Evolutionary conservation across 2,329 filamentous ascomycete species (phyloP).

Genomic region (Arthrinium phaeospermum): DNA sequence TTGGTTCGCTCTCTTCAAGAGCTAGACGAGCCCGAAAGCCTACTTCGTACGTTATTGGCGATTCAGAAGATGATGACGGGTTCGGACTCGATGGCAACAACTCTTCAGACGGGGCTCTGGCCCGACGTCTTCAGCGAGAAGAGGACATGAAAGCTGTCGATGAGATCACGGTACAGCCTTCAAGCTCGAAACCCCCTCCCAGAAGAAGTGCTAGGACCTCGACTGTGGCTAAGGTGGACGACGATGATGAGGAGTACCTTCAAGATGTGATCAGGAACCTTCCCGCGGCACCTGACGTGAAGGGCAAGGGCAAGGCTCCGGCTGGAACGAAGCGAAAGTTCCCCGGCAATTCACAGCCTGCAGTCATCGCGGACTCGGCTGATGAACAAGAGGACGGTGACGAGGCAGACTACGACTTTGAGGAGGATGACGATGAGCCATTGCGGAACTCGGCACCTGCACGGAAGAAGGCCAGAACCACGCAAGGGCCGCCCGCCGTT

Average conservation of each 20-base stretch:
- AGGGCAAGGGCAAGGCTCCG: slow-evolving; percentile 20
- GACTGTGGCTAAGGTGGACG: slow-evolving; percentile 1
- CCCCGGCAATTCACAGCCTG: not conserved
- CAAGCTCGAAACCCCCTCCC: slow-evolving; percentile 15
- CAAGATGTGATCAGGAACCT: not conserved
- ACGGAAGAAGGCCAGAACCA: slow-evolving; percentile 26
- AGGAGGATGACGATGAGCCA: slow-evolving; percentile 26
- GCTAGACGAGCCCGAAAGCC: slow-evolving; percentile 33
- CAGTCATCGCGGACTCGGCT: not conserved
- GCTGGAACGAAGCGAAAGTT: slow-evolving; percentile 21
- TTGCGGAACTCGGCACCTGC: slow-evolving; percentile 23
- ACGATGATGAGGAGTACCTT: slow-evolving; percentile 3
- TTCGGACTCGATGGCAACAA: slow-evolving; percentile 19
- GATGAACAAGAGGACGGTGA: slow-evolving; percentile 30
- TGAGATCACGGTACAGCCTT: slow-evolving; percentile 20
- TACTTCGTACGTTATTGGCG: slow-evolving; percentile 34
- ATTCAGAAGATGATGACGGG: slow-evolving; percentile 32
- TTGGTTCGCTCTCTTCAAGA: slow-evolving; percentile 25
- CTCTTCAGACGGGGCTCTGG: slow-evolving; percentile 26
- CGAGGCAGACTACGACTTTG: slow-evolving; percentile 22
- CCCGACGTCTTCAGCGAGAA: slow-evolving; percentile 34
- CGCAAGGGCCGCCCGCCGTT: not conserved
- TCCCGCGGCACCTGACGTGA: slow-evolving; percentile 20
- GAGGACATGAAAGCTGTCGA: slow-evolving; percentile 28
- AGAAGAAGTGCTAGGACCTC: slow-evolving; percentile 25